Percentiles rank a stretch among this genome's conserved stretches.
Evolutionary conservation across 1,139 yeast genomes (phyloP).

Genomic region (Kluyveromyces sp.): DNA sequence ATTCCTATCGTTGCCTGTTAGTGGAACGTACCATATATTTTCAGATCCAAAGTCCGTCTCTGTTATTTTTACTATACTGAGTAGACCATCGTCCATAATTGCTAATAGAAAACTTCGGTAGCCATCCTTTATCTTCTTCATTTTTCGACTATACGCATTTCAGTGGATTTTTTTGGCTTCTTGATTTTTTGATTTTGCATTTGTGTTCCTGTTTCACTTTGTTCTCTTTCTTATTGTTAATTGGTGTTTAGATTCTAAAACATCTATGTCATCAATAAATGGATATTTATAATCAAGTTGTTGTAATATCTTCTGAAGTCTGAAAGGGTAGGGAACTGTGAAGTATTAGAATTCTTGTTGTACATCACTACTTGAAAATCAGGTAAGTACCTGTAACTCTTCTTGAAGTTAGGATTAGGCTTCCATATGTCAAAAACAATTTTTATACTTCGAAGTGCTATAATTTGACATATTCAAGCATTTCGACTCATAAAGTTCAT

Average conservation of each 20-base stretch:
- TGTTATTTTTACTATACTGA: slow-evolving; percentile 54
- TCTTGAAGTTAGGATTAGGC: slow-evolving; percentile 64
- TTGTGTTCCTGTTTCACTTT: slow-evolving; percentile 9
- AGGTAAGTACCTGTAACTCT: slow-evolving; percentile 61
- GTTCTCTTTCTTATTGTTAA: neutral
- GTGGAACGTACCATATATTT: slow-evolving; percentile 27
- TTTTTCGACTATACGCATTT: slow-evolving; percentile 18
- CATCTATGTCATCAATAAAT: slow-evolving; percentile 14
- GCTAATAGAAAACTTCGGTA: slow-evolving; percentile 51
- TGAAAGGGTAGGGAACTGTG: slow-evolving; percentile 46
- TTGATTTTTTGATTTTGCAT: slow-evolving; percentile 27
- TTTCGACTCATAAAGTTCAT: slow-evolving; percentile 7
- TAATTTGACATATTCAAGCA: neutral
- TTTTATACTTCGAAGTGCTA: neutral
- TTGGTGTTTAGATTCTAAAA: neutral
- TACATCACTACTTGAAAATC: slow-evolving; percentile 66
- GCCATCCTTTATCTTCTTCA: slow-evolving; percentile 40
- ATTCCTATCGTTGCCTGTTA: neutral
- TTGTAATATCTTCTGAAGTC: slow-evolving; percentile 25
- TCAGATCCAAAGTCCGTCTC: slow-evolving; percentile 52
- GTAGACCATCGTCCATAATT: slow-evolving; percentile 61
- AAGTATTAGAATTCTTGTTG: slow-evolving; percentile 36
- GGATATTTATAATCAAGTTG: slow-evolving; percentile 25
- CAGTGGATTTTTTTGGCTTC: slow-evolving; percentile 25
- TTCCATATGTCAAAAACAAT: slow-evolving; percentile 68